Evolutionary conservation across 441 rosid genomes (phyloP), one percentile per base, ranked within the genome.

Genomic region (Adansonia gregorii): DNA sequence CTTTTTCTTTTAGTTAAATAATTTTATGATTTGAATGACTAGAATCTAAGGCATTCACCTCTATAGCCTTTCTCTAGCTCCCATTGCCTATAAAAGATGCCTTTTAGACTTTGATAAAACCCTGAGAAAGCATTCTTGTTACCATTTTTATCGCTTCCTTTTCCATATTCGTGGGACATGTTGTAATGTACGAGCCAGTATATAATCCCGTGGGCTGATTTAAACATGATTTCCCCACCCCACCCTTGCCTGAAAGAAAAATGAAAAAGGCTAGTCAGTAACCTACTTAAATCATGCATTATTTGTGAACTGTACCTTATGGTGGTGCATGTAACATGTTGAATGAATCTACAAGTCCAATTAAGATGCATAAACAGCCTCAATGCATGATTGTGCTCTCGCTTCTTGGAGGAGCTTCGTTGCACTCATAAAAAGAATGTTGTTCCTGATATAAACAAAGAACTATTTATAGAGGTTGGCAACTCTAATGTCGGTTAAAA

Each of bases 1-100:
- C 46, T 80, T 82, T 51, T 67, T n/a, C 31, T 71, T 63, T 63
- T 72, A 31, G 2, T 64, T 55, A 8, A 39, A 58, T 76, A 39
- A n/a, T 41, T 35, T 39, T 1, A 46, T 56, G 48, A 82, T n/a
- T 58, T 45, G 39, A 56, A 73, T 10, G 39, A 41, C 15, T 56
- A 39, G 19, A 35, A 71, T 55, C 59, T 24, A 52, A 70, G 60
- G 74, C 46, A 52, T 52, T 52, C 27, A 31, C 15, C 46, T 7
- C 9, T 52, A n/a, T 24, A 27, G 24, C 22, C 61, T 70, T 69
- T 70, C 15, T 52, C 48, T n/a, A 31, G 15, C 15, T 52, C 61
- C n/a, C n/a, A 31, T 52, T 52, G 9, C 45, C 74, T 52, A 52
- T 51, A n/a, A 31, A 15, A 54, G 63, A n/a, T 9, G 6, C 46